These are phyloP conservation scores for Chaetomium strumarium DNA, from an alignment of 2,329 filamentous ascomycete species.

Conservation along the genomic window DNA sequence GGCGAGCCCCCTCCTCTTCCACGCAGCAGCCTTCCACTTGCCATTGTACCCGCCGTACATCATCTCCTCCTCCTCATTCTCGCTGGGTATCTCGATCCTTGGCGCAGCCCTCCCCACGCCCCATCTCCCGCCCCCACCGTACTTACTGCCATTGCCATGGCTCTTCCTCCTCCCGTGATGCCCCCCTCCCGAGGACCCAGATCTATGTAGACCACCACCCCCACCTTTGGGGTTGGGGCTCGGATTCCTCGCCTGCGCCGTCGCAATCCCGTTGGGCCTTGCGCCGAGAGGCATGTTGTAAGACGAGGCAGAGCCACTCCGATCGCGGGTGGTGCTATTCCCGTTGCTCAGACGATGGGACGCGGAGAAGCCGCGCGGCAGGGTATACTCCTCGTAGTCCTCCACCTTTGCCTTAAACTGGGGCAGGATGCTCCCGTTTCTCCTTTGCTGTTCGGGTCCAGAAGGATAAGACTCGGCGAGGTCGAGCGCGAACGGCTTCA, in stretches of 20 bases:
- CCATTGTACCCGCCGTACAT: slow-evolving; percentile 33
- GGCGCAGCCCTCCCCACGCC: slow-evolving; percentile 42
- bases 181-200: slow-evolving; percentile 23
- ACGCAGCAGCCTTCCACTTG: slow-evolving; percentile 32
- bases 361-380: slow-evolving; percentile 19
- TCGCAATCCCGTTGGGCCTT: neutral
- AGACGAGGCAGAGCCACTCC: slow-evolving; percentile 1
- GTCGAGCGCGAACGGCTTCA: slow-evolving; percentile 50
- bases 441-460: neutral
- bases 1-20: slow-evolving; percentile 22
- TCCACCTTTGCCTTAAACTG: slow-evolving; percentile 51
- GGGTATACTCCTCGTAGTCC: slow-evolving; percentile 34
- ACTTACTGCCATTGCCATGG: slow-evolving; percentile 23
- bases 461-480: slow-evolving; percentile 26
- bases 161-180: slow-evolving; percentile 24
- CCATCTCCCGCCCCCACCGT: slow-evolving; percentile 32
- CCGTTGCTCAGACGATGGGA: slow-evolving; percentile 8
- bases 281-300: neutral
- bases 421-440: slow-evolving; percentile 32
- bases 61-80: slow-evolving; percentile 36
- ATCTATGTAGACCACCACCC: slow-evolving; percentile 15
- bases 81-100: slow-evolving; percentile 45
- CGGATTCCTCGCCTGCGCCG: neutral
- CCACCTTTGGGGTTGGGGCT: neutral
- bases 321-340: neutral